These are phyloP conservation scores for Leucocoprinus sp. DNA, from an alignment of 768 basidiomycete species.

Conservation along the genomic window DNA sequence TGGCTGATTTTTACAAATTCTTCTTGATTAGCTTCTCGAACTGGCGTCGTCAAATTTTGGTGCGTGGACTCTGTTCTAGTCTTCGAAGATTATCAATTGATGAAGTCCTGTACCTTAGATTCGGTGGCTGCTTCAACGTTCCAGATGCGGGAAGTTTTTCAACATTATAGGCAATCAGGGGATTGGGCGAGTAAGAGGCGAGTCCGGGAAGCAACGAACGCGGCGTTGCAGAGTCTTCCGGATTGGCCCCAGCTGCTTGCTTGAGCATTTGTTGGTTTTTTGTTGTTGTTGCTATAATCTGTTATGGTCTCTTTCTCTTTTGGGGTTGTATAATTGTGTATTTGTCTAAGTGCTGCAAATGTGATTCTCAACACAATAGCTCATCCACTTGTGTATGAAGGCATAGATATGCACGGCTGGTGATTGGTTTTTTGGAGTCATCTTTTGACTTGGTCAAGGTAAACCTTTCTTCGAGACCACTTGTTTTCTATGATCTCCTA, in stretches of 20 bases:
- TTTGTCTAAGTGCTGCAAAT: no score
- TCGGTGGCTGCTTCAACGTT: constrained; percentile 61
- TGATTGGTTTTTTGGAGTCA: no score
- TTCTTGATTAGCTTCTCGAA: constrained; percentile 36
- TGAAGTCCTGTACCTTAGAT: constrained; percentile 29
- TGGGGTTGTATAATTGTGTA: no score
- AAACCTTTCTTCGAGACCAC: no score
- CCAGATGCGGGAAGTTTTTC: constrained; percentile 69
- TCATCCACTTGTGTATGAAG: no score
- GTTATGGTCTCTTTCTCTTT: background rate
- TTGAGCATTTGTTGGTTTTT: background rate
- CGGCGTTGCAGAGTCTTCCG: constrained; percentile 61
- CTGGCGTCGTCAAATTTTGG: constrained; percentile 49
- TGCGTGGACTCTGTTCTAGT: constrained; percentile 16
- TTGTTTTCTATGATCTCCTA: no score
- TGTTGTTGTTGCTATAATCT: background rate
- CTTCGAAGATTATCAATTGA: background rate
- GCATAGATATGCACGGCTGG: no score
- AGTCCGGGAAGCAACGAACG: constrained; percentile 73
- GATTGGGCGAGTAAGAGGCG: constrained; percentile 66
- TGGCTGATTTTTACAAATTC: constrained; percentile 2
- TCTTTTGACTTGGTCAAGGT: no score
- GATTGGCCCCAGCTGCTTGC: constrained; percentile 52
- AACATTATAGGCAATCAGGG: constrained; percentile 65
- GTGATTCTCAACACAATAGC: no score